phyloP scores from a whole-genome alignment of 257 asterid genomes.

The Henckelia pumila region DNA sequence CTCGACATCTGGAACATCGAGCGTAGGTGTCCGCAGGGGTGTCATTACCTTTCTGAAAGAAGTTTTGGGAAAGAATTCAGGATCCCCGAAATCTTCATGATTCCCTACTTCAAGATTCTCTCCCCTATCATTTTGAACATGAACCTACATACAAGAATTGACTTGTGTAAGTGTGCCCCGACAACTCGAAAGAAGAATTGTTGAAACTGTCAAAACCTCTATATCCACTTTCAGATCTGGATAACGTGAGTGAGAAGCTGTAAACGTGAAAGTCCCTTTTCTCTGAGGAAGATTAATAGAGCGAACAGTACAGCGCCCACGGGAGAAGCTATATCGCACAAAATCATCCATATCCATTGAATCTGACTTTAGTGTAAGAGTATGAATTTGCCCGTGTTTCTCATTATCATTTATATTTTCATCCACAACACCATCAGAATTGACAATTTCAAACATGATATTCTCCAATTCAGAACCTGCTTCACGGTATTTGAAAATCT shows the following conservation, averaged over 20 bases:
- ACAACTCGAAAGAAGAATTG: not conserved
- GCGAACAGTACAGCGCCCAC: conserved; percentile 54
- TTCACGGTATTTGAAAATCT: conserved; percentile 44
- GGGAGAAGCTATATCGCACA: conserved; percentile 42
- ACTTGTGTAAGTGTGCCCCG: not conserved
- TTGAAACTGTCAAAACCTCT: conserved; percentile 42
- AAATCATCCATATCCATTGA: conserved; percentile 40
- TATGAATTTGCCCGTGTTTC: conserved; percentile 47
- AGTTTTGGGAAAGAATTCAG: not conserved
- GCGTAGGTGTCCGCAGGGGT: conserved; percentile 21
- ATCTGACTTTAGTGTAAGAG: conserved; percentile 42
- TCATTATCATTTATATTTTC: conserved; percentile 45
- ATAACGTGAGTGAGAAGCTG: conserved; percentile 54
- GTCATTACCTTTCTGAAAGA: not conserved
- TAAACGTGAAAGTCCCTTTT: conserved; percentile 43
- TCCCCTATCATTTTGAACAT: conserved; percentile 24
- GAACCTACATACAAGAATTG: conserved; percentile 35
- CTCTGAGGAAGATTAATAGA: conserved; percentile 46
- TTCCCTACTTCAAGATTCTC: conserved; percentile 1
- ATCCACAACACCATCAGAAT: conserved; percentile 54
- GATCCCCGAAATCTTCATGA: conserved; percentile 16
- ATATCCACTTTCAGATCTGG: conserved; percentile 43
- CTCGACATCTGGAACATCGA: conserved; percentile 2
- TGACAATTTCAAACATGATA: conserved; percentile 46
- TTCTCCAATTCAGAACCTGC: conserved; percentile 56